Percentiles rank a stretch among this genome's conserved stretches.
These are phyloP conservation scores for Mrakia frigida DNA, from an alignment of 768 basidiomycete species.

Conservation along the genomic window DNA sequence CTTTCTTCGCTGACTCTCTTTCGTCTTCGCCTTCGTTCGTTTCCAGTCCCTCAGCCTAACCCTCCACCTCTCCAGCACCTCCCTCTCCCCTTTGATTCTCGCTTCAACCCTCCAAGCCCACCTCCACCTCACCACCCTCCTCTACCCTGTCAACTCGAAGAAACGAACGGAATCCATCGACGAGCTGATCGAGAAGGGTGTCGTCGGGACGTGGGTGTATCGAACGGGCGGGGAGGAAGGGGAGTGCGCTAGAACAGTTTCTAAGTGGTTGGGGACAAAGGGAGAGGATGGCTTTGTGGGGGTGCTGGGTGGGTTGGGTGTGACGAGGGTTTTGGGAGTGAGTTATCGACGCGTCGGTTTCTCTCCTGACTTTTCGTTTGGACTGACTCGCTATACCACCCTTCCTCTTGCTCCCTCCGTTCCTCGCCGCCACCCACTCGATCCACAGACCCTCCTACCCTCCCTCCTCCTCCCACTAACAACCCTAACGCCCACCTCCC, in stretches of 20 bases:
- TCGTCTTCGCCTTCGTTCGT: neutral
- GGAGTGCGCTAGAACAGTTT: constrained; percentile 13
- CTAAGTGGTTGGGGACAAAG: constrained; percentile 8
- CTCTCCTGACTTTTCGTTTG: neutral
- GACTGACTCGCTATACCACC: neutral
- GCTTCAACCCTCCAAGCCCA: neutral
- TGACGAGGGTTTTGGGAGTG: constrained; percentile 15
- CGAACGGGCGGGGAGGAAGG: constrained; percentile 26
- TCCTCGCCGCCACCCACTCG: neutral
- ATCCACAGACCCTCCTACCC: constrained; percentile 11
- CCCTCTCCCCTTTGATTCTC: constrained; percentile 3
- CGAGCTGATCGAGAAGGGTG: constrained; percentile 24
- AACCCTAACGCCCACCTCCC: constrained; percentile 12
- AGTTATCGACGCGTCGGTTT: neutral
- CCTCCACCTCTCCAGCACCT: constrained; percentile 15
- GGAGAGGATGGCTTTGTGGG: neutral
- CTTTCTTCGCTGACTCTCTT: neutral
- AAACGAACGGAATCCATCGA: neutral
- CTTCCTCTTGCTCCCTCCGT: neutral
- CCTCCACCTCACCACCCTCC: constrained; percentile 11
- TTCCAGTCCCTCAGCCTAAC: constrained; percentile 20
- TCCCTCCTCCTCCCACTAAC: constrained; percentile 19
- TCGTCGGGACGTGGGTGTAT: constrained; percentile 25
- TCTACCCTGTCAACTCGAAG: constrained; percentile 12
- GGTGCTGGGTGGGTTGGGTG: constrained; percentile 15